Evolutionary conservation across 2,329 filamentous ascomycete species (phyloP).

Genomic region (Fusarium chuoi): DNA sequence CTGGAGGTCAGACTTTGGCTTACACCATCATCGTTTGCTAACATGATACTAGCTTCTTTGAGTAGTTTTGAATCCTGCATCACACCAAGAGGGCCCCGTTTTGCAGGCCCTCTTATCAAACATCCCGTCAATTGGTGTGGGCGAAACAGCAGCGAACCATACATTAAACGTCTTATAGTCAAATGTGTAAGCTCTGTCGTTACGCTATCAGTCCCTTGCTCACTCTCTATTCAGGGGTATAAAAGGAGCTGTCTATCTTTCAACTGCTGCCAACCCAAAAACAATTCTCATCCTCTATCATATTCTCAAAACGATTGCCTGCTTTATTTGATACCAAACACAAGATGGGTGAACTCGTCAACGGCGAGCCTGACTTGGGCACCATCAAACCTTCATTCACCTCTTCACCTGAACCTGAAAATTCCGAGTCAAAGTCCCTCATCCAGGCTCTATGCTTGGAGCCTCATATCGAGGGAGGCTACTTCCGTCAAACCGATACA

Average conservation of each 20-base stretch:
- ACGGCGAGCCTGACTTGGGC: conserved; percentile 11
- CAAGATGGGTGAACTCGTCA: conserved; percentile 27
- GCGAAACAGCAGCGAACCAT: background rate
- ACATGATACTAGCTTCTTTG: conserved; percentile 16
- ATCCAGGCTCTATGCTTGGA: conserved; percentile 57
- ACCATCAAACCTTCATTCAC: conserved; percentile 29
- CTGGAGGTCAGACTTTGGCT: conserved; percentile 22
- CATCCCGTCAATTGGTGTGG: background rate
- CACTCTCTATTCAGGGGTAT: conserved; percentile 11
- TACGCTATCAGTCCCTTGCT: background rate
- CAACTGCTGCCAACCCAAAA: background rate
- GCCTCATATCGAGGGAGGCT: conserved; percentile 72
- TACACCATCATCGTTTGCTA: conserved; percentile 19
- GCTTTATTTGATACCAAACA: background rate
- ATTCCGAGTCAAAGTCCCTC: conserved; percentile 32
- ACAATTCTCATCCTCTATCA: background rate
- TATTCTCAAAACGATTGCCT: background rate
- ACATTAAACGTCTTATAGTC: background rate
- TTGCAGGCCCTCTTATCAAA: background rate
- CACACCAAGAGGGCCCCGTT: conserved; percentile 1
- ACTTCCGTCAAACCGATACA: conserved; percentile 71
- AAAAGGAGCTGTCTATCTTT: conserved; percentile 4
- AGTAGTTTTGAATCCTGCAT: conserved; percentile 1
- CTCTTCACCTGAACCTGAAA: conserved; percentile 31
- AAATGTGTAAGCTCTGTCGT: background rate